Evolutionary conservation across 2,329 filamentous ascomycete species (phyloP).

Genomic region (Trichoderma breve): DNA sequence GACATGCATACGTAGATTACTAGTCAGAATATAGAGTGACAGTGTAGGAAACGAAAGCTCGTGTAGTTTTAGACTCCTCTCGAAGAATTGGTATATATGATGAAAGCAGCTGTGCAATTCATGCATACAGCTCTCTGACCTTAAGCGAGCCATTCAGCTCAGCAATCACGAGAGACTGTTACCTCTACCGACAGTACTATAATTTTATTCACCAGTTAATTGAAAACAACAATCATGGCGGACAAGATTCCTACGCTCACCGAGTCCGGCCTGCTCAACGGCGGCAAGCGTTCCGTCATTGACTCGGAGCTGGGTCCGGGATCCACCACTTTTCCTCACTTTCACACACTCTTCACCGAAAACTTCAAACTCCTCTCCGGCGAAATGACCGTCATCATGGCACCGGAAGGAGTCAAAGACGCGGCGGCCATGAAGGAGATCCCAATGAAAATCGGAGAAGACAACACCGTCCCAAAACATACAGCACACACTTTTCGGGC

Average conservation of each 20-base stretch:
- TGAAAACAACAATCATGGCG: neutral
- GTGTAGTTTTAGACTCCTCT: neutral
- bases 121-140: neutral
- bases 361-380: slow-evolving; percentile 5
- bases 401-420: slow-evolving; percentile 11
- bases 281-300: slow-evolving; percentile 7
- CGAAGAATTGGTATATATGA: neutral
- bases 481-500: slow-evolving; percentile 12
- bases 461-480: neutral
- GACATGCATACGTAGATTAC: neutral
- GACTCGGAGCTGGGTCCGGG: slow-evolving; percentile 1
- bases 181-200: neutral
- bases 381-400: neutral
- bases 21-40: neutral
- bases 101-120: neutral
- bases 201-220: neutral
- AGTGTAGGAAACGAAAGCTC: neutral
- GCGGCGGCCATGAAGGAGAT: neutral
- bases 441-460: neutral
- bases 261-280: slow-evolving; percentile 6
- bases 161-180: neutral
- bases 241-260: slow-evolving; percentile 4
- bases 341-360: slow-evolving; percentile 3
- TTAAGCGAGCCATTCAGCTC: neutral
- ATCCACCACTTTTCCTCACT: slow-evolving; percentile 12